Evolutionary conservation across 169 alveolate genomes (phyloP).

Genomic region (Cryptosporidium baileyi): DNA sequence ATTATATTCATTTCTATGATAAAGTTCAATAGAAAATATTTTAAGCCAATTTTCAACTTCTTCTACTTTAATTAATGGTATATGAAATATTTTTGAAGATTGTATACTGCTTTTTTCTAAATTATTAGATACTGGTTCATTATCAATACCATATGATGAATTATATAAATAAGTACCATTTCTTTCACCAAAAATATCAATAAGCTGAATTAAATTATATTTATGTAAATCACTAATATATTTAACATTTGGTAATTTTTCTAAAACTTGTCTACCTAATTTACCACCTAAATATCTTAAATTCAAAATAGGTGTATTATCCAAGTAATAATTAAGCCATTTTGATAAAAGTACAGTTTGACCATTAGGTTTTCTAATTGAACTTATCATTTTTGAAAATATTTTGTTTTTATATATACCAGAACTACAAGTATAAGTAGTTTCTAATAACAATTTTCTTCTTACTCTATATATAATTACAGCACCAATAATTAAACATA

Average conservation of each 20-base stretch:
- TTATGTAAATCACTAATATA: constrained; percentile 14
- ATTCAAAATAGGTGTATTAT: constrained; percentile 3
- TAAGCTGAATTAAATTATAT: not conserved
- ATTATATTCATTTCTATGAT: not conserved
- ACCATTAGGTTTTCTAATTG: constrained; percentile 30
- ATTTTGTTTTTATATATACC: constrained; percentile 30
- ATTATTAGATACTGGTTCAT: constrained; percentile 16
- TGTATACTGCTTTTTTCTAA: not conserved
- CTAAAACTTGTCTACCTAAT: constrained; percentile 11
- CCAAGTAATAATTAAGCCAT: constrained; percentile 19
- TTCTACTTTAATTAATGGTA: not conserved
- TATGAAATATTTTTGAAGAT: constrained; percentile 27
- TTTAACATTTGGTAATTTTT: constrained; percentile 7
- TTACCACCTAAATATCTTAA: constrained; percentile 65
- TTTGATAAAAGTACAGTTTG: constrained; percentile 16
- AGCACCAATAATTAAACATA: constrained; percentile 25
- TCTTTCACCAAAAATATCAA: constrained; percentile 20
- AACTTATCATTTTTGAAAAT: constrained; percentile 33
- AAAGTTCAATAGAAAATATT: constrained; percentile 45
- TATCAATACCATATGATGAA: constrained; percentile 50
- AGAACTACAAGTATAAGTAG: constrained; percentile 55
- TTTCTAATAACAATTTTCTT: not conserved
- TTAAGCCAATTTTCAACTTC: constrained; percentile 33
- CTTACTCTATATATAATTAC: constrained; percentile 42
- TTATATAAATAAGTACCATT: constrained; percentile 49